Evolutionary conservation across 306 rosid genomes (phyloP).

Genomic region (Gastrolobium villosum): DNA sequence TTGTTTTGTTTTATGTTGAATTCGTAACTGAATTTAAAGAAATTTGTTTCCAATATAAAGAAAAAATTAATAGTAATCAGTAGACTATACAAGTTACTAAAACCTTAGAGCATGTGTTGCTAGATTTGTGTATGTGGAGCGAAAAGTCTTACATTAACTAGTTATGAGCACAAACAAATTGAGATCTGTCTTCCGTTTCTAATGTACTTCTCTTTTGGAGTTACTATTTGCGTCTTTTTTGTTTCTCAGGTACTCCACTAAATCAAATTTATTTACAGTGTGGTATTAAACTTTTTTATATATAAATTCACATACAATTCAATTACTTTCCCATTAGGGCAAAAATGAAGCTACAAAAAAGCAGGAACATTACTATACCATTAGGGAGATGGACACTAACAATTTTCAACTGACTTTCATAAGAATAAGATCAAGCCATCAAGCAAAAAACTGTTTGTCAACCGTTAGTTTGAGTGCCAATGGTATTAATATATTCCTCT

Average conservation of each 20-base stretch:
- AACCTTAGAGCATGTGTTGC: no score
- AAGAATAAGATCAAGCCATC: no score
- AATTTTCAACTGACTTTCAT: no score
- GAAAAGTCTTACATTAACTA: no score
- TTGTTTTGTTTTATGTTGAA: no score
- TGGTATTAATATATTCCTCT: background rate
- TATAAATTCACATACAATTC: background rate
- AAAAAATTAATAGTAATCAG: no score
- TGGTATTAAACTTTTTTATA: background rate
- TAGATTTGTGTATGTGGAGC: no score
- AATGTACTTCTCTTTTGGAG: background rate
- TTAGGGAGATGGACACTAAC: no score
- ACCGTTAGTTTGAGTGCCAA: background rate
- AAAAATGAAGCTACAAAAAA: constrained; percentile 6
- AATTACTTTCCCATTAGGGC: background rate
- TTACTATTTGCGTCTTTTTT: background rate
- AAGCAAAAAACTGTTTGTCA: background rate
- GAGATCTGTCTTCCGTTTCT: background rate
- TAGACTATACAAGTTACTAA: no score
- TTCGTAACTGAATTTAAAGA: no score
- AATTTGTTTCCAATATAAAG: no score
- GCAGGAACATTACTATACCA: background rate
- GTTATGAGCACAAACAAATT: no score
- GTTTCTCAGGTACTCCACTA: background rate
- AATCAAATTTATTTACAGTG: background rate